phyloP scores from a whole-genome alignment of 306 rosid species.

The Citrullus colocynthis region DNA sequence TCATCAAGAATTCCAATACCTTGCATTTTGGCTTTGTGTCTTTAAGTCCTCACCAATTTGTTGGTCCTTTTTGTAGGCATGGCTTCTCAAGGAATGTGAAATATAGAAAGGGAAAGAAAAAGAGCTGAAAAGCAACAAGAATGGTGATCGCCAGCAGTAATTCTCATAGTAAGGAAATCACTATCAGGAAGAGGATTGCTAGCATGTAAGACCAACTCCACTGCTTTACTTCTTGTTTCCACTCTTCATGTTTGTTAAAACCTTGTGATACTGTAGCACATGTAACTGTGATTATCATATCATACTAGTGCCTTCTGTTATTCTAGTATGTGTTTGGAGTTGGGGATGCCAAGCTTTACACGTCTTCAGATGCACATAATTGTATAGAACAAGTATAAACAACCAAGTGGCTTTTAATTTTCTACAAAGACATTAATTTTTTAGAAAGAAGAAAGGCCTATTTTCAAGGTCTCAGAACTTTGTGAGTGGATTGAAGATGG shows the following conservation, averaged over 20 bases:
- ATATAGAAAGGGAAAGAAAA: background rate
- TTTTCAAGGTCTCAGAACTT: background rate
- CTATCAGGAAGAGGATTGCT: constrained; percentile 62
- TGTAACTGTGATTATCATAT: background rate
- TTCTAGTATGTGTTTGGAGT: background rate
- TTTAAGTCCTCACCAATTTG: background rate
- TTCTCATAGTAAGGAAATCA: constrained; percentile 55
- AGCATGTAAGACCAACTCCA: constrained; percentile 47
- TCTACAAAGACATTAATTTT: too few relatives aligned
- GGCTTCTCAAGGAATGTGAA: background rate
- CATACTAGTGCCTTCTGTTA: background rate
- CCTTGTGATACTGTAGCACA: background rate
- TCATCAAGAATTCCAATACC: background rate
- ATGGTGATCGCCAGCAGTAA: constrained; percentile 55
- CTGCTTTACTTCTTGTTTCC: constrained; percentile 1
- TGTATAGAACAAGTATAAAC: background rate
- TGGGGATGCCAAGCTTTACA: background rate
- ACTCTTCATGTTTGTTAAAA: background rate
- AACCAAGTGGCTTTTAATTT: background rate
- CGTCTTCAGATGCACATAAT: background rate
- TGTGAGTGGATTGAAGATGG: background rate
- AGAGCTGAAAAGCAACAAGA: constrained; percentile 1
- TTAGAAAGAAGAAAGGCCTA: background rate
- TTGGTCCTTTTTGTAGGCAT: background rate
- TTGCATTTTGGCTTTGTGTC: background rate